Base-by-base conservation (phyloP, 371 early-diverging fungal genomes). In the Cokeromyces recurvatus region DNA sequence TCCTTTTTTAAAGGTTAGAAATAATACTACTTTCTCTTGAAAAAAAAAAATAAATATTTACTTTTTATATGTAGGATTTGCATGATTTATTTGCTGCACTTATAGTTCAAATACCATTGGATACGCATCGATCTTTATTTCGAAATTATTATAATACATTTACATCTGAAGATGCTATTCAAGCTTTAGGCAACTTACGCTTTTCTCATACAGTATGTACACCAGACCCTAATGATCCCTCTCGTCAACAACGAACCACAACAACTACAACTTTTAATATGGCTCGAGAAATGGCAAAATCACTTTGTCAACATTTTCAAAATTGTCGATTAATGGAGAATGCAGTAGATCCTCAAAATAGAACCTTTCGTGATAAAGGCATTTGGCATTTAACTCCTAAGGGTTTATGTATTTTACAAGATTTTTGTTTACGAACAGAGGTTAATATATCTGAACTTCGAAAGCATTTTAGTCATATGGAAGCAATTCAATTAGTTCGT, bases 241-340 rank as follows among this genome's bases (percentile, higher is more conserved):
- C 71, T 34, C 60, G 64, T 25, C 35, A 44, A 19, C 52, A 68
- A 29, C 62, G 71, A n/a, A 80, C 77, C 14, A 79, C 81, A 0
- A 78, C 78, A 4, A 84, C 82, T 0, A 84, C 84, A 0, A 80
- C 80, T 4, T 81, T 84, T 50, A 80, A 78, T 23, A 77, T 84
- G 73, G 72, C 75, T 8, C 54, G 70, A 43, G 82, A 80, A 35
- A 80, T 84, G 82, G 82, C 84, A 25, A 76, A 74, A 53, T 75
- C 77, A 38, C 59, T 84, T 3, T 81, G 82, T 32, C 81, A 81
- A 40, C 73, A 79, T 32, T 81, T 84, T 55, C 78, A 78, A 62
- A 71, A 77, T 25, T 77, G 79, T 16, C 66, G 69, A 3, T 44
- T 81, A 15, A 68, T 79, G 49, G 79, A 80, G 39, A 77, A 66